Conservation (phyloP, 108 stramenopile genomes). For the Cyclotella choctawhatcheeana region DNA sequence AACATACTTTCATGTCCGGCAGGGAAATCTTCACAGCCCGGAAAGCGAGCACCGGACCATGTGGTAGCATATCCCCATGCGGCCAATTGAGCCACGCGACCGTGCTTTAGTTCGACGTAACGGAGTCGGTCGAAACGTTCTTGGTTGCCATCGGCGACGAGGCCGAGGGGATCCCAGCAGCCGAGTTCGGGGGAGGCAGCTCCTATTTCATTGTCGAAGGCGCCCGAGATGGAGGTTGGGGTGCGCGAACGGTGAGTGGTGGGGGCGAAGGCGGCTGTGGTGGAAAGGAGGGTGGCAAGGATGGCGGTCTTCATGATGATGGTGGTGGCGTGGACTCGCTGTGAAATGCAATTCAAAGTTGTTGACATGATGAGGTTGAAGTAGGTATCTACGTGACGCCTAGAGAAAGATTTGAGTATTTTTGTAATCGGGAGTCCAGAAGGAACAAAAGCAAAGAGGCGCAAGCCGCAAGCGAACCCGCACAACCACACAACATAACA, state of each 20-base stretch:
- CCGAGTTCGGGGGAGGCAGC: slow-evolving; percentile 55
- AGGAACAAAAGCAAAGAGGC: no score
- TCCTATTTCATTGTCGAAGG: slow-evolving; percentile 53
- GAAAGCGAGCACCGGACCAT: slow-evolving; percentile 49
- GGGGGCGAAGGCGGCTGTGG: slow-evolving; percentile 53
- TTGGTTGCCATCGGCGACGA: slow-evolving; percentile 59
- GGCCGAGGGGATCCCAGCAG: slow-evolving; percentile 56
- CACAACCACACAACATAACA: no score
- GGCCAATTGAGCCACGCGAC: slow-evolving; percentile 70
- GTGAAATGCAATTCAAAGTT: no score
- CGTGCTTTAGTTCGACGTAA: slow-evolving; percentile 71
- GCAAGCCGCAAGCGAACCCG: no score
- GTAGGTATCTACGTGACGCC: not conserved
- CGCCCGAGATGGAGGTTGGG: slow-evolving; percentile 38
- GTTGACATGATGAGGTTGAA: not conserved
- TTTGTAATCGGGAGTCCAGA: no score
- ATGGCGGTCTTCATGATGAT: slow-evolving; percentile 52
- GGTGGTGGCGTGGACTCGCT: no score
- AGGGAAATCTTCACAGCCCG: slow-evolving; percentile 49
- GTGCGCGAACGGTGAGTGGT: slow-evolving; percentile 17
- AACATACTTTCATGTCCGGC: slow-evolving; percentile 39
- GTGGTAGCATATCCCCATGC: slow-evolving; percentile 64
- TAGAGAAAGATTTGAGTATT: no score
- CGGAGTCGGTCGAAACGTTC: slow-evolving; percentile 55
- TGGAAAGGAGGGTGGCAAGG: slow-evolving; percentile 46